Evolutionary conservation across 768 basidiomycete species (phyloP), one percentile per base, ranked within the genome.

Genomic region (Amanita phalloides): DNA sequence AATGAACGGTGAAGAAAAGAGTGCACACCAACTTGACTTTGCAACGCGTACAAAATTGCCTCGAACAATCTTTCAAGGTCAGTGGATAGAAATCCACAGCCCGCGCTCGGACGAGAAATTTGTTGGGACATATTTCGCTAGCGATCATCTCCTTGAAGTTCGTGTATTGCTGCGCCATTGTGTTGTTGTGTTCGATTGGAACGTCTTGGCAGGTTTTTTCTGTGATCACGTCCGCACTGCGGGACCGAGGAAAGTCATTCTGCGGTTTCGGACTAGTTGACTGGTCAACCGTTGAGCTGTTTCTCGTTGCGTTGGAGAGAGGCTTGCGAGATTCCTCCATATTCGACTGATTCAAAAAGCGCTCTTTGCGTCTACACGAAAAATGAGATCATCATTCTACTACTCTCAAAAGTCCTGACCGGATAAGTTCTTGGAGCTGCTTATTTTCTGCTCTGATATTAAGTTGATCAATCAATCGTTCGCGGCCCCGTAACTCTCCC

Each of bases 1-100:
- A 39, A 56, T 25, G 17, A 41, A 17, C 23, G 11, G 49, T 35
- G 20, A 21, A 3, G 48, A 13, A 2, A 28, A 7, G 47, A 26
- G 37, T 28, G 21, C 45, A 14, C 36, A 61, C 73, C 58, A 54
- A 84, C 85, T 70, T 63, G 48, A 66, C 58, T 6, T 72, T 58
- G 63, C 85, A 87, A 3, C 69, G 71, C 6, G 66, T 68, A 62
- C 84, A 88, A 36, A 66, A 65, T 33, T 75, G 64, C 23, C 68
- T 64, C 33, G 75, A 71, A 13, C 72, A 77, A 13, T 82, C 71
- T 25, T 64, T 56, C 26, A 84, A 57, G 26, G 70, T 58, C 30
- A 71, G 65, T 0, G 85, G 85, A 57, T 71, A 74, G 58, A 77
- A 84, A 57, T 82, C 79, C 7, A 77, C 58, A 2, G 74, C 70